A percentile compares a stretch with the other conserved stretches of the same genome.
These are phyloP conservation scores for Nannochloris sp. DNA, from an alignment of 139 green algal genomes.

Conservation along the genomic window DNA sequence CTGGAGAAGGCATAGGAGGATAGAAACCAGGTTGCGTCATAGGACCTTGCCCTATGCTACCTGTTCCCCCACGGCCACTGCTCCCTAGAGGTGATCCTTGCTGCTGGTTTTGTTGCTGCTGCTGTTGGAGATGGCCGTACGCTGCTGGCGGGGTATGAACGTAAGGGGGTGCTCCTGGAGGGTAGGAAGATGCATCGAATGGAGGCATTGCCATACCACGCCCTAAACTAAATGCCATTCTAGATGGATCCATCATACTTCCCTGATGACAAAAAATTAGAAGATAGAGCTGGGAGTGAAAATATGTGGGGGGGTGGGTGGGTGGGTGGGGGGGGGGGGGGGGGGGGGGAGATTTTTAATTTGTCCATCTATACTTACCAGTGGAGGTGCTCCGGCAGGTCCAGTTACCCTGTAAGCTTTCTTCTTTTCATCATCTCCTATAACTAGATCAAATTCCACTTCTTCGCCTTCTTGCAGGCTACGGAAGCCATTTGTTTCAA, in stretches of 20 bases:
- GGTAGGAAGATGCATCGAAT: too few species aligned
- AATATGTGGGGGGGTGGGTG: too few species aligned
- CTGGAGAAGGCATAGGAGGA: conserved; percentile 1
- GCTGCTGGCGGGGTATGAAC: too few species aligned
- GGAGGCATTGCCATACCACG: too few species aligned
- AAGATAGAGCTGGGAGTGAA: too few species aligned
- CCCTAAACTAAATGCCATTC: too few species aligned
- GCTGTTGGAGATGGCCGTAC: background rate
- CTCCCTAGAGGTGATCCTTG: background rate
- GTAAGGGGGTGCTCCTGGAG: background rate
- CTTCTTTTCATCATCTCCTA: conserved; percentile 71
- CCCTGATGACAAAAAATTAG: too few species aligned
- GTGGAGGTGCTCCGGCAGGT: conserved; percentile 56
- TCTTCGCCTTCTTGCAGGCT: conserved; percentile 81
- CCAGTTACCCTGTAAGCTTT: conserved; percentile 91
- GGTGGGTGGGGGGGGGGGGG: too few species aligned
- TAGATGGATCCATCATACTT: too few species aligned
- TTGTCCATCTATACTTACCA: too few species aligned
- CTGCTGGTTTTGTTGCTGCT: too few species aligned
- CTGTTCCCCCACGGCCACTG: background rate
- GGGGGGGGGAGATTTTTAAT: too few species aligned
- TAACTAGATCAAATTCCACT: conserved; percentile 88
- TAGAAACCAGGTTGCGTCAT: background rate
- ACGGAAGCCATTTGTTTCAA: conserved; percentile 85
- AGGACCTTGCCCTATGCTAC: background rate